Percentiles rank a stretch among this genome's conserved stretches.
Evolutionary conservation across 352 stramenopile species (phyloP).

Genomic region (Globisporangium camurandrum): DNA sequence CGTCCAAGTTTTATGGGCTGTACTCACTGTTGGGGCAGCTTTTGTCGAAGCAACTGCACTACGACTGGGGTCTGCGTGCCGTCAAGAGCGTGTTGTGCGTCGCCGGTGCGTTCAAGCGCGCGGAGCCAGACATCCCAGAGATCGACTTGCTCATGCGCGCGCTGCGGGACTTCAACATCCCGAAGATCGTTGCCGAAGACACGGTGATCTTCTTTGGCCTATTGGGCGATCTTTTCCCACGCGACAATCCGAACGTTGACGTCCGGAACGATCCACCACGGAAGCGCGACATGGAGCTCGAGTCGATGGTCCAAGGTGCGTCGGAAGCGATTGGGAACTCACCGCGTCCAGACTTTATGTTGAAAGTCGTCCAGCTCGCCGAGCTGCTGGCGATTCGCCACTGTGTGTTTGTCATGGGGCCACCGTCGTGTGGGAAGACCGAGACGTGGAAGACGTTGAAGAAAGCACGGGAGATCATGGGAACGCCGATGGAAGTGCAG

Average conservation of each 20-base stretch:
- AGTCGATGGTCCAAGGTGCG: slow-evolving; percentile 83
- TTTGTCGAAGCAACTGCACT: slow-evolving; percentile 93
- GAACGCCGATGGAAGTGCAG: slow-evolving; percentile 83
- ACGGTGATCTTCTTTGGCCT: slow-evolving; percentile 94
- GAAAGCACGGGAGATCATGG: slow-evolving; percentile 84
- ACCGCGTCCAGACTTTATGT: slow-evolving; percentile 78
- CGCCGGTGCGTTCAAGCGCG: slow-evolving; percentile 91
- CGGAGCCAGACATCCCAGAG: slow-evolving; percentile 90
- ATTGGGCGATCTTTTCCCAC: slow-evolving; percentile 92
- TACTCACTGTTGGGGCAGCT: slow-evolving; percentile 92
- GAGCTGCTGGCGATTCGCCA: slow-evolving; percentile 94
- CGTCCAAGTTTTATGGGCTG: slow-evolving; percentile 94
- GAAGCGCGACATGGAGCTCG: slow-evolving; percentile 90
- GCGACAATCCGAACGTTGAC: slow-evolving; percentile 76
- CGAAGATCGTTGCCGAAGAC: slow-evolving; percentile 95
- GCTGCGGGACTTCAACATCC: slow-evolving; percentile 96
- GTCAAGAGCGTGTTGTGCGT: slow-evolving; percentile 94
- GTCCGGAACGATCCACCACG: slow-evolving; percentile 88
- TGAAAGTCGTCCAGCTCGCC: slow-evolving; percentile 94
- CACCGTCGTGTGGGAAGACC: slow-evolving; percentile 90
- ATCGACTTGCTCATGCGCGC: slow-evolving; percentile 93
- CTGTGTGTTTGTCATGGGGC: slow-evolving; percentile 96
- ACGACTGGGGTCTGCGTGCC: slow-evolving; percentile 92
- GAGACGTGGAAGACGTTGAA: slow-evolving; percentile 94
- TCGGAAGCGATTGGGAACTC: slow-evolving; percentile 78